Conservation (phyloP, 768 basidiomycete genomes). For the Termitomyces titanicus region DNA sequence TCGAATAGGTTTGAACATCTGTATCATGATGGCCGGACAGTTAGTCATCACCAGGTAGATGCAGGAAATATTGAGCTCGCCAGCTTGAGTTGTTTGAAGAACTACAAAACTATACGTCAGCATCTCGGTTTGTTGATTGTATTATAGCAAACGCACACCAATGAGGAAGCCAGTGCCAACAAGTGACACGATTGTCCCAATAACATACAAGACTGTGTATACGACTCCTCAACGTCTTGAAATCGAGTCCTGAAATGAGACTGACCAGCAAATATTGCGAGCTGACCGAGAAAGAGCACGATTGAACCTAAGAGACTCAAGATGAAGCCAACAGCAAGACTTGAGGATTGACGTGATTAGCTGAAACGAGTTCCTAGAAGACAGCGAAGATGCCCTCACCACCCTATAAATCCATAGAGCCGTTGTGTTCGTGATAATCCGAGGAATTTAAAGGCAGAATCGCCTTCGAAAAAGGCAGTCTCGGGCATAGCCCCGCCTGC, state of each 20-base stretch:
- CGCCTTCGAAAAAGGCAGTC: conserved; percentile 82
- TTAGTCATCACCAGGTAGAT: background rate
- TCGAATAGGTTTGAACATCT: conserved; percentile 97
- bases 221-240: conserved; percentile 2
- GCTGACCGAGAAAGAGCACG: conserved; percentile 68
- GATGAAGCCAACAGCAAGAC: conserved; percentile 71
- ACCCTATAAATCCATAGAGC: conserved; percentile 82
- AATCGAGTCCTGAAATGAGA: conserved; percentile 8
- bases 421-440: conserved; percentile 76
- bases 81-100: conserved; percentile 75
- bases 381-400: conserved; percentile 43
- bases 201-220: conserved; percentile 66
- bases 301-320: conserved; percentile 78
- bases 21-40: background rate
- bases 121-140: background rate
- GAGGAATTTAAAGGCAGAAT: conserved; percentile 81
- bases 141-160: conserved; percentile 52
- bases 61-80: conserved; percentile 30
- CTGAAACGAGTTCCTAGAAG: background rate
- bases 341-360: conserved; percentile 24
- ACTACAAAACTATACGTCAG: conserved; percentile 40
- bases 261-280: conserved; percentile 74
- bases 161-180: conserved; percentile 89
- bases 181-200: conserved; percentile 81
- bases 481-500: conserved; percentile 64